Evolutionary conservation across 2,329 filamentous ascomycete genomes (phyloP).

Genomic region (Tothia fuscella): DNA sequence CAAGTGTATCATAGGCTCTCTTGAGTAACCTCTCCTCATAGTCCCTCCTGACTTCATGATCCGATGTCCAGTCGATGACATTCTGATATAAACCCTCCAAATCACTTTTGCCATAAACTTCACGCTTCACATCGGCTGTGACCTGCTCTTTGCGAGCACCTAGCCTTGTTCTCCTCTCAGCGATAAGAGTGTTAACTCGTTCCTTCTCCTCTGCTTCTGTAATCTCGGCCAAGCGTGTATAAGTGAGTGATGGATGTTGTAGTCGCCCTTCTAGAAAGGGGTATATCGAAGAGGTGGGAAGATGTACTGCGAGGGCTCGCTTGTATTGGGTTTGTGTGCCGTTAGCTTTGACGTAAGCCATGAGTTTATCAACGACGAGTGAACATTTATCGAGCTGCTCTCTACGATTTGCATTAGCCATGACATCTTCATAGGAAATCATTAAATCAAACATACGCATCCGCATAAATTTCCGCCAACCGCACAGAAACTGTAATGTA

Average conservation of each 20-base stretch:
- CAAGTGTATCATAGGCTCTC: constrained; percentile 65
- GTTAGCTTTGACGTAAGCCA: constrained; percentile 58
- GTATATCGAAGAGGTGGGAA: constrained; percentile 75
- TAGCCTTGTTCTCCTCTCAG: constrained; percentile 73
- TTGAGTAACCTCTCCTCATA: constrained; percentile 87
- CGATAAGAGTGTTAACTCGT: constrained; percentile 79
- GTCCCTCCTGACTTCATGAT: constrained; percentile 70
- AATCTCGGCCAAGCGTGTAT: constrained; percentile 70
- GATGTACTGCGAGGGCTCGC: constrained; percentile 59
- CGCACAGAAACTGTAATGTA: constrained; percentile 64
- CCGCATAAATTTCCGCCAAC: constrained; percentile 62
- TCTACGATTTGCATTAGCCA: too few species aligned
- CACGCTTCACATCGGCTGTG: constrained; percentile 73
- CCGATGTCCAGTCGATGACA: constrained; percentile 78
- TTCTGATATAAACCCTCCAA: constrained; percentile 72
- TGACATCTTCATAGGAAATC: too few species aligned
- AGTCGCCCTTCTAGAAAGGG: constrained; percentile 71
- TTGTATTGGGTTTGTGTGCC: constrained; percentile 65
- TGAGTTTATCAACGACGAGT: constrained; percentile 64
- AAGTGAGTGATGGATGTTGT: constrained; percentile 67
- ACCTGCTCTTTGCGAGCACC: constrained; percentile 77
- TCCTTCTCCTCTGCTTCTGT: constrained; percentile 79
- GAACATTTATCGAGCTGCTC: too few species aligned
- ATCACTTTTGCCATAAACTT: constrained; percentile 64
- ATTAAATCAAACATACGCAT: constrained; percentile 46